Conservation (phyloP, 2,329 filamentous ascomycete species). For the Monosporascus sp. region DNA sequence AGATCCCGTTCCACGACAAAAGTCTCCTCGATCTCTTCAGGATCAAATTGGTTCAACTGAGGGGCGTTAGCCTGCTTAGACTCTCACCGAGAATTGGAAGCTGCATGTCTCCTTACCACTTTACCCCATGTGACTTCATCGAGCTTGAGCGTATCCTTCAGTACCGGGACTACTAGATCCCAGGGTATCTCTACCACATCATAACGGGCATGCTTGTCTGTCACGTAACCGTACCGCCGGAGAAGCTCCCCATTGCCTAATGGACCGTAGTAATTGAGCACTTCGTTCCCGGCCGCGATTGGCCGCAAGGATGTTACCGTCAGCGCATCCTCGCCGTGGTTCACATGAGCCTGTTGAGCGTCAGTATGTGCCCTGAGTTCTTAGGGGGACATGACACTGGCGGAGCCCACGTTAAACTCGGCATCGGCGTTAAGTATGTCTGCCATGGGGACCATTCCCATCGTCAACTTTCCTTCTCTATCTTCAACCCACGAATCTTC, state of each 20-base stretch:
- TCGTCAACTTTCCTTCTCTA: slow-evolving; percentile 50
- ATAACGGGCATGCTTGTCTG: slow-evolving; percentile 67
- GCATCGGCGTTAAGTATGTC: slow-evolving; percentile 88
- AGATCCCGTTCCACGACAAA: slow-evolving; percentile 62
- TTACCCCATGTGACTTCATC: slow-evolving; percentile 34
- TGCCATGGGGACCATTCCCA: slow-evolving; percentile 88
- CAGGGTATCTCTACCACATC: slow-evolving; percentile 78
- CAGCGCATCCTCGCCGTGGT: slow-evolving; percentile 50
- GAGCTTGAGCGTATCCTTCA: slow-evolving; percentile 33
- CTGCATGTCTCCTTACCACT: slow-evolving; percentile 30
- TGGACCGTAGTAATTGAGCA: slow-evolving; percentile 86
- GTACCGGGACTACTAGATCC: slow-evolving; percentile 46
- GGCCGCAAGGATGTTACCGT: slow-evolving; percentile 66
- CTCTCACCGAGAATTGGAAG: no score
- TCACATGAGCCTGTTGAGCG: slow-evolving; percentile 43
- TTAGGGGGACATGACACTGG: background rate
- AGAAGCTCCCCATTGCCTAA: slow-evolving; percentile 78
- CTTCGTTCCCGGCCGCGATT: slow-evolving; percentile 67
- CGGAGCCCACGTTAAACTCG: slow-evolving; percentile 65
- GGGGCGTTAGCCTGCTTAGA: background rate
- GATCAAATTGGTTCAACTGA: slow-evolving; percentile 45
- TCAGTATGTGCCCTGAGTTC: slow-evolving; percentile 1
- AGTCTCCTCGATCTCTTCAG: slow-evolving; percentile 66
- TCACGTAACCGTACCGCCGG: slow-evolving; percentile 83
- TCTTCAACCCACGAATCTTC: slow-evolving; percentile 63